Evolutionary conservation across 106 monocot species (phyloP), one percentile per base, ranked within the genome.

Genomic region (Allium fistulosum): DNA sequence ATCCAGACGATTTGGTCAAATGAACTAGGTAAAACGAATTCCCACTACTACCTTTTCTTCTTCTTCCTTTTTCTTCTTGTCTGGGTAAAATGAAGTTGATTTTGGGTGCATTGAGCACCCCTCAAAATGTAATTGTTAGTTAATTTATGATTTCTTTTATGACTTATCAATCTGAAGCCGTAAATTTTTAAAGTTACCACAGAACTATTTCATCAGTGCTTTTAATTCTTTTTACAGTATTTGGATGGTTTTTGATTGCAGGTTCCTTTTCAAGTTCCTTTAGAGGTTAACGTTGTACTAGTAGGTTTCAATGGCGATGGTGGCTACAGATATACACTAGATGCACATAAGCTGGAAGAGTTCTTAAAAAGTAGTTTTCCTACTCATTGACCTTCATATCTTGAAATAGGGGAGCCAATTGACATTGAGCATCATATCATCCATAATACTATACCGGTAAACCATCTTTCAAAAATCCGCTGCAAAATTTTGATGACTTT

Each of bases 181-280:
- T 37, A 37, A 37, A 37, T 1, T 37, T 37, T 37, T 37, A 37
- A 37, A 37, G 37, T 37, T 37, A 37, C 0, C 22, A 22, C 22
- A 22, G 22, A 22, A 22, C 1, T 22, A 22, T 22, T 22, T 22
- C 22, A 22, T 22, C 37, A 37, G 4, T 37, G 2, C 37, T 37
- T 37, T 37, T 37, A 37, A 5, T 37, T 37, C 37, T 37, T 37
- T 37, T 37, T 37, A 37, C 5, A 5, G 37, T 37, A 53, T 67
- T 67, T 15, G 28, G 7, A 8, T n/a, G 26, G 18, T 11, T 10
- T 10, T 26, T 67, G 26, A 53, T 27, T 82, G 78, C 80, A 95
- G 94, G 95, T 96, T n/a, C 96, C 96, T 49, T 96, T 96, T 77
- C 92, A 96, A 75, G 92, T 92, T 15, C 96, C 96, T 22, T 92